Percentiles rank a stretch among this genome's conserved stretches.
Conservation (phyloP, 306 rosid genomes). For the Cajanus cajan region DNA sequence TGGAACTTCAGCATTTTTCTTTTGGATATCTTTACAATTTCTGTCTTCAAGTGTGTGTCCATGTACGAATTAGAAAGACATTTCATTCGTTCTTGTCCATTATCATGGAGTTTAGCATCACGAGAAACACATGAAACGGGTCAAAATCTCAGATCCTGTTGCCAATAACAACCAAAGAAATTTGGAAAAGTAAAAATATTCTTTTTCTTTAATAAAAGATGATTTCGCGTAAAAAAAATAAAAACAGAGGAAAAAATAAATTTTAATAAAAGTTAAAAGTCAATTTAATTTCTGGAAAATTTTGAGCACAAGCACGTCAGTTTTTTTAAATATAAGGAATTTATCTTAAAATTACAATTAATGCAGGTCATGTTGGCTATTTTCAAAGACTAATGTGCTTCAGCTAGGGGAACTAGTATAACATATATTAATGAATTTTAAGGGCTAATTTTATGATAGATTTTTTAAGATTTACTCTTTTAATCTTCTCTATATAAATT, state of each 20-base stretch:
- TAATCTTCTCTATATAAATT: too few relatives aligned
- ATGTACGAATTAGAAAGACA: slow-evolving; percentile 10
- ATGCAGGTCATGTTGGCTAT: background rate
- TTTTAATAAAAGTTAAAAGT: background rate
- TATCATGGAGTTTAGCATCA: slow-evolving; percentile 17
- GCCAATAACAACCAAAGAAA: background rate
- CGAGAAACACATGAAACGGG: background rate
- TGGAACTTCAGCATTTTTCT: too few relatives aligned
- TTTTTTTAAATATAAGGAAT: background rate
- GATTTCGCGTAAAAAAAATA: too few relatives aligned
- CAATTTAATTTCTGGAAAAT: background rate
- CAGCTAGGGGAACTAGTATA: background rate
- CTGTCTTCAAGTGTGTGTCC: slow-evolving; percentile 8
- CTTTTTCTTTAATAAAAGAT: background rate
- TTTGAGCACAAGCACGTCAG: background rate
- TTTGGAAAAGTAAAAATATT: background rate
- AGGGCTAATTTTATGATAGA: background rate
- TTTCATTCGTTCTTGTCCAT: background rate
- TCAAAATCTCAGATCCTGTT: background rate
- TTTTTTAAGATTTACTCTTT: background rate
- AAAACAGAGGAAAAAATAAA: too few relatives aligned
- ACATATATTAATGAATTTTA: background rate
- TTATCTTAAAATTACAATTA: background rate
- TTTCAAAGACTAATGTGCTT: background rate
- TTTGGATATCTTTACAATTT: background rate